Percentiles rank a stretch among this genome's conserved stretches.
Evolutionary conservation across 2,329 filamentous ascomycete species (phyloP).

Genomic region (Emmonsiellopsis sp.): DNA sequence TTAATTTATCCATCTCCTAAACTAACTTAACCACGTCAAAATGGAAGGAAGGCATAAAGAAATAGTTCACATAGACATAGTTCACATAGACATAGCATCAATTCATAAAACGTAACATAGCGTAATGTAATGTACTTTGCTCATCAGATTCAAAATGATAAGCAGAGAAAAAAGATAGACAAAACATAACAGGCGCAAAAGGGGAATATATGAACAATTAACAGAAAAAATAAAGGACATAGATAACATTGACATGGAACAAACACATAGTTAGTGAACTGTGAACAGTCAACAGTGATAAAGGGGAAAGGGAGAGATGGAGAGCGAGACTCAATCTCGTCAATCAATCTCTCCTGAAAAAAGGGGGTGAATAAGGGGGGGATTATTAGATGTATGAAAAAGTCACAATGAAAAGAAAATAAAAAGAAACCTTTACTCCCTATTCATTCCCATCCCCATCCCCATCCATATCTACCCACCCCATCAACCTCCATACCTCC

Average conservation of each 20-base stretch:
- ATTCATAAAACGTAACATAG: too few species aligned
- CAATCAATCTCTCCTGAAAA: not conserved
- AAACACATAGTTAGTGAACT: not conserved
- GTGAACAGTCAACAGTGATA: not conserved
- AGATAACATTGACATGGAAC: not conserved
- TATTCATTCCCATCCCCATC: not conserved
- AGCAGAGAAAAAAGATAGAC: not conserved
- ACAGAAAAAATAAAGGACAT: not conserved
- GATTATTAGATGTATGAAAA: not conserved
- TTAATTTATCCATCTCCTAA: too few species aligned
- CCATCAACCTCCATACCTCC: not conserved
- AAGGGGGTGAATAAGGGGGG: not conserved
- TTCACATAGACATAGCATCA: too few species aligned
- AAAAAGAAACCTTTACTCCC: not conserved
- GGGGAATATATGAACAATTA: slow-evolving; percentile 3
- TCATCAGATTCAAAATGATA: not conserved
- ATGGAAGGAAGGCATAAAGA: too few species aligned
- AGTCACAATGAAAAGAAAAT: not conserved
- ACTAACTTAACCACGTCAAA: too few species aligned
- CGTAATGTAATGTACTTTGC: too few species aligned
- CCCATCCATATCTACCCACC: not conserved
- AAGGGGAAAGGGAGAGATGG: not conserved
- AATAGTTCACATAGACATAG: too few species aligned
- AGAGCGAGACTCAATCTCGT: not conserved
- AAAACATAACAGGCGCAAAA: not conserved